Evolutionary conservation across 345 rosid species (phyloP), one percentile per base, ranked within the genome.

Genomic region (Syzygium oleosum): DNA sequence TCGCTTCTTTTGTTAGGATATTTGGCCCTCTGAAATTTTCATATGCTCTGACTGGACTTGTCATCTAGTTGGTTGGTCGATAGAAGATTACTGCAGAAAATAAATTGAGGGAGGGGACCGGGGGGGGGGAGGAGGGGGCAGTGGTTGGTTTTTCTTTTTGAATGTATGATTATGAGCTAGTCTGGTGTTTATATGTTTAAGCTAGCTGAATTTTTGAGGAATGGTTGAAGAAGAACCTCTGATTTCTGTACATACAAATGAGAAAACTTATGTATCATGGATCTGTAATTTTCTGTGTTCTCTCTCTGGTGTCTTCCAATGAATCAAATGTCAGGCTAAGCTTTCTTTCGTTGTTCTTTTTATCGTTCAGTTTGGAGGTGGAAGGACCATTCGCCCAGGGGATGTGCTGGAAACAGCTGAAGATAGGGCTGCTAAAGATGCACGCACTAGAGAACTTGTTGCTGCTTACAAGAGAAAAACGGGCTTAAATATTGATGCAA

Each of bases 351-450:
- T 29, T 31, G 12, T 63, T 7, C 56, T 88, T 84, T 85, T 55
- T 17, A 46, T 4, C 43, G 17, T 88, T 73, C 88, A 96, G 98
- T 96, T 91, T 93, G 98, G 98, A 68, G 98, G 98, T 89, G 98
- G 98, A 89, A 97, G 89, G 91, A 93, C 91, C 51, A 91, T 97
- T 88, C 94, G 90, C 83, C 98, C 98, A 0, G 98, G 98, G n/a
- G 98, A 97, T 53, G 90, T 91, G 84, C 91, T 95, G 52, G 98
- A 97, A 92, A 93, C 98, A 51, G 92, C 91, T 87, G 96, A 97
- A 91, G 98, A 94, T 86, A 92, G 94, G 90, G 92, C 90, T 89
- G 95, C 95, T 25, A 94, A 95, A 93, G 95, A 95, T 27, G 91
- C 94, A 84, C 92, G 87, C 77, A 94, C 98, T 17, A 95, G 92